Base-by-base conservation (phyloP, 768 basidiomycete species). In the Pisolithus sp. region DNA sequence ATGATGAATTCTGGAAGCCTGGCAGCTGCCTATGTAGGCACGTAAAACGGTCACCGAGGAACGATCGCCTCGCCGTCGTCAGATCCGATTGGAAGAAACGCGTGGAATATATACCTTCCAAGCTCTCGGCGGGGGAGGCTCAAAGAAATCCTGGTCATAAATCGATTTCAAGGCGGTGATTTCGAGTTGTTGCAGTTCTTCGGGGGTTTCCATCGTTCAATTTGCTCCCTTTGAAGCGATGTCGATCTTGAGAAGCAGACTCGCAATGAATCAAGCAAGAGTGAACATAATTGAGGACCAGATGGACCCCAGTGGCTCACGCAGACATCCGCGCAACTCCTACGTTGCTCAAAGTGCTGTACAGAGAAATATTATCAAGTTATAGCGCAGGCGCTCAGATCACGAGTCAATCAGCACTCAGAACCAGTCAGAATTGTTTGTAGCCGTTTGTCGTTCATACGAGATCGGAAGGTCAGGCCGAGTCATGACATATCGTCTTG, bases 121-220 rank as follows among this genome's bases (percentile, higher is more conserved):
- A 46, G 80, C 89, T 62, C 81, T 89, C 30, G 85, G 84, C 15
- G 86, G 82, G 21, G 83, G 84, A 50, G 77, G 78, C 60, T 86
- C 79, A 23, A 82, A 75, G 61, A 89, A 91, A 61, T 90, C 83
- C 55, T 85, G 79, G 58, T 76, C 84, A 70, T 86, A 92, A 55
- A 91, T 93, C 54, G 87, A 84, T 65, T 81, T 79, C 56, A 92
- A 74, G 28, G 82, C 86, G 46, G 83, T 85, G 55, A 92, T 85
- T 75, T 93, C 89, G 58, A 73, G 69, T 53, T 74, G 73, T 65
- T 78, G 79, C 63, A 76, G 74, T 73, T 88, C 85, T 72, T 83
- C 81, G 53, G 78, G 75, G 54, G 81, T 78, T 71, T 89, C 87
- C 88, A 90, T 30, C 7, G 4, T 26, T 89, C 49, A n/a, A n/a